phyloP scores from a whole-genome alignment of 2,329 filamentous ascomycete genomes.

The Boeremia lycopersici region DNA sequence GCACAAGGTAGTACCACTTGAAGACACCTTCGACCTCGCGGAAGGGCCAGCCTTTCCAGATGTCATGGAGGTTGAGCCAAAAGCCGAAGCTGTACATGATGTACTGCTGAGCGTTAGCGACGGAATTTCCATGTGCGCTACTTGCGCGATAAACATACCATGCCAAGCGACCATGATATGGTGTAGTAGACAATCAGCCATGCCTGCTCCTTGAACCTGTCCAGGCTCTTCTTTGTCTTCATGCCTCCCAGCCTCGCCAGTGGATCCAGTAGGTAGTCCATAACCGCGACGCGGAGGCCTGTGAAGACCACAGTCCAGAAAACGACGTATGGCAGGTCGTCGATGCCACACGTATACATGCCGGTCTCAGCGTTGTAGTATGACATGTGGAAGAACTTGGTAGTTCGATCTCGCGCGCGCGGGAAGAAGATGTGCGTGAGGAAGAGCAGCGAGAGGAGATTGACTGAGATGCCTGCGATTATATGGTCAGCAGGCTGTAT shows the following conservation, averaged over 20 bases:
- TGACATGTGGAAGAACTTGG: constrained; percentile 85
- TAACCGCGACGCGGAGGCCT: constrained; percentile 78
- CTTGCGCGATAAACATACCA: constrained; percentile 61
- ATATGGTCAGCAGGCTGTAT: background rate
- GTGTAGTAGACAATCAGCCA: constrained; percentile 88
- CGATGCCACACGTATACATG: constrained; percentile 75
- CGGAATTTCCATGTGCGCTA: background rate
- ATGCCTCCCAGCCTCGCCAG: constrained; percentile 76
- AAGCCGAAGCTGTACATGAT: constrained; percentile 79
- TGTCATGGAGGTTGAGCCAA: constrained; percentile 74
- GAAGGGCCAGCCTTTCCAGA: constrained; percentile 86
- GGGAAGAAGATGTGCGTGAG: constrained; percentile 84
- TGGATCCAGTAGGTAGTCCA: constrained; percentile 87
- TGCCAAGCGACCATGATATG: constrained; percentile 80
- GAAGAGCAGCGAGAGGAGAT: constrained; percentile 80
- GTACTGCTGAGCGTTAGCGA: constrained; percentile 62
- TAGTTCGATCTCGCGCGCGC: constrained; percentile 76
- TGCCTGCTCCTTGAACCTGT: constrained; percentile 91
- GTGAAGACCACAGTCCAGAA: constrained; percentile 86
- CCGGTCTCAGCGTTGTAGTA: constrained; percentile 75
- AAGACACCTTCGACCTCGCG: constrained; percentile 74
- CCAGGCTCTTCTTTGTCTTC: constrained; percentile 73
- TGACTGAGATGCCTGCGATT: constrained; percentile 76
- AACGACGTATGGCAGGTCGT: constrained; percentile 78
- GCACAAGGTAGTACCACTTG: constrained; percentile 89